Evolutionary conservation across 768 basidiomycete species (phyloP), one percentile per base, ranked within the genome.

Genomic region (Leccinum sublutescens): DNA sequence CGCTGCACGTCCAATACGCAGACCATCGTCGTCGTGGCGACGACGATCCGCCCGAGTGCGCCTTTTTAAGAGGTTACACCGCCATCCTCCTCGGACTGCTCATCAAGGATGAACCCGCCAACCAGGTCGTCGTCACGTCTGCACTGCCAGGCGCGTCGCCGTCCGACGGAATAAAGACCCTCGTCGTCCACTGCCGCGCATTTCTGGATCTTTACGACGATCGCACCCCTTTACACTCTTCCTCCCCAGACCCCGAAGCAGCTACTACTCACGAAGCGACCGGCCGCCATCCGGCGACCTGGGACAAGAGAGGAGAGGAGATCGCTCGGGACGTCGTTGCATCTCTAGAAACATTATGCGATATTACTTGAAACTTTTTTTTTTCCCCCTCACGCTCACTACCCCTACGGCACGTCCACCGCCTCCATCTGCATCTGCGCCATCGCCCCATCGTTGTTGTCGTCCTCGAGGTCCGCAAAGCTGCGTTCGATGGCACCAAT

Each of bases 31-130:
- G 17, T 14, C 19, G 6, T 27, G 25, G 7, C 10, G n/a, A 36
- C 12, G 64, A 62, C 15, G 62, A 63, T 58, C 56, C 50, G 15
- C 68, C 76, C 5, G 80, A 84, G 62, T 69, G 74, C 36, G 77
- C 78, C 12, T 85, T 89, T 62, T 78, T 93, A 7, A 82, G 82
- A 15, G 88, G 88, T 1, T 91, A 92, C 66, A 80, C 90, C 4
- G 84, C 91, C 0, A 83, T 93, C 7, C 80, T 94, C 5, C 81
- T 94, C 51, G 90, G 81, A 9, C 67, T 85, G 5, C 72, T 84
- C 38, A 74, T 78, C 54, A 71, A 72, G 40, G 66, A 72, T 40
- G 69, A 71, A 25, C 47, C 68, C 8, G 51, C 58, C n/a, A 79
- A 76, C 55, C 75, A 73, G 59, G 19, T 56, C 14, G 56, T 72